Evolutionary conservation across 495 filamentous ascomycete species (phyloP), one percentile per base, ranked within the genome.

Genomic region (Aspergillus conjunctus): DNA sequence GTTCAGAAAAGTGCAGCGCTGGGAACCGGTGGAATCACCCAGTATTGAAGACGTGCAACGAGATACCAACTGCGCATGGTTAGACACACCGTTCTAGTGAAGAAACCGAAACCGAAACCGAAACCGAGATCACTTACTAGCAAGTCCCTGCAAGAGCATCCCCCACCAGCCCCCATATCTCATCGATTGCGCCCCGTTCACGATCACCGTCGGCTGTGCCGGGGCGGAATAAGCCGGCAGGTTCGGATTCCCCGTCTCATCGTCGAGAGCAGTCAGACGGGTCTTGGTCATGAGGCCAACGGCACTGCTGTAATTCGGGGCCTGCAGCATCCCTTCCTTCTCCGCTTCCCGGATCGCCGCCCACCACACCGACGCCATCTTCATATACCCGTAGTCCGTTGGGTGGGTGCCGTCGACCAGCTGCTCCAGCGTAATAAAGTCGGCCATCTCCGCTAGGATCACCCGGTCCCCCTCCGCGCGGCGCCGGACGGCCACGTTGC

Each of bases 331-430:
- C 7, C 54, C 59, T 43, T 73, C 68, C 2, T 15, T 57, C 53
- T 63, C 64, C 55, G 62, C 79, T 56, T 51, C 43, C 15, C 54
- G 62, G 17, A 85, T 68, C 4, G 73, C 81, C 0, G 63, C 66
- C 65, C 71, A 81, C 77, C 78, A 86, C 0, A 85, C 69, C 1
- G 73, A 61, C 14, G 83, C 80, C 83, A 86, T 85, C 65, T 79
- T 75, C 58, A 63, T 58, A 50, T 85, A 85, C 10, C 82, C 83
- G 1, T 20, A 54, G 45, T 82, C 77, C 18, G 66, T 78, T 0
- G 83, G 83, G 50, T 86, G 83, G 0, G 71, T 81, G 7, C 69
- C 72, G 59, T 85, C 82, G 0, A 66, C 68, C 3, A 85, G 41
- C 51, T 84, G 77, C 6, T 51, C 56, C 6, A 44, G 1, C 11